Conservation (phyloP, 768 basidiomycete species). For the Hypsizygus marmoreus region DNA sequence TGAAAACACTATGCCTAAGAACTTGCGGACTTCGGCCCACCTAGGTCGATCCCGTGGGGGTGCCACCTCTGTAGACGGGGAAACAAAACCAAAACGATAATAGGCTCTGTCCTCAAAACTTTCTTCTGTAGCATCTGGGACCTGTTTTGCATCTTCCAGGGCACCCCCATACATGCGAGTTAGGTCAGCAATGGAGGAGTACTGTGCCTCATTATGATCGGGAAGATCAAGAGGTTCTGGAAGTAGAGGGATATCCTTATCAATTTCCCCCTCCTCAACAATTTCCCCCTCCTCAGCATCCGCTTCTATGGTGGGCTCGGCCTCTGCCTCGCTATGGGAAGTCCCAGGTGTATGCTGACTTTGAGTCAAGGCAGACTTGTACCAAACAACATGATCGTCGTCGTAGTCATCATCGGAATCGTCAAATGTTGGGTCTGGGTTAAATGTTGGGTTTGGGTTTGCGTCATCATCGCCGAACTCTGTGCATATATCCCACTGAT, state of each 20-base stretch:
- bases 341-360: too few relatives aligned
- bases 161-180: background rate
- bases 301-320: too few relatives aligned
- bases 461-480: slow-evolving; percentile 11
- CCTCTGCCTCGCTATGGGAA: too few relatives aligned
- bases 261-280: too few relatives aligned
- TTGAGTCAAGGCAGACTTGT: too few relatives aligned
- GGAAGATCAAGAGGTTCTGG: background rate
- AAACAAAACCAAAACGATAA: background rate
- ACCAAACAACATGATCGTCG: slow-evolving; percentile 1
- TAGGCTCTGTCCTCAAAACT: slow-evolving; percentile 1
- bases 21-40: background rate
- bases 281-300: too few relatives aligned
- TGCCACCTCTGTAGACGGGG: too few relatives aligned
- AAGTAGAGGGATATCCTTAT: background rate
- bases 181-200: background rate
- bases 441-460: slow-evolving; percentile 4
- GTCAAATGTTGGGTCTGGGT: too few relatives aligned
- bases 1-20: too few relatives aligned
- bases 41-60: background rate
- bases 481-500: slow-evolving; percentile 25
- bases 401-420: background rate
- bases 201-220: background rate
- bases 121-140: too few relatives aligned
- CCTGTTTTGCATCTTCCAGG: too few relatives aligned